Evolutionary conservation across 176 grass and related monocot genomes (phyloP), one percentile per base, ranked within the genome.

Genomic region (Alloteropsis semialata): DNA sequence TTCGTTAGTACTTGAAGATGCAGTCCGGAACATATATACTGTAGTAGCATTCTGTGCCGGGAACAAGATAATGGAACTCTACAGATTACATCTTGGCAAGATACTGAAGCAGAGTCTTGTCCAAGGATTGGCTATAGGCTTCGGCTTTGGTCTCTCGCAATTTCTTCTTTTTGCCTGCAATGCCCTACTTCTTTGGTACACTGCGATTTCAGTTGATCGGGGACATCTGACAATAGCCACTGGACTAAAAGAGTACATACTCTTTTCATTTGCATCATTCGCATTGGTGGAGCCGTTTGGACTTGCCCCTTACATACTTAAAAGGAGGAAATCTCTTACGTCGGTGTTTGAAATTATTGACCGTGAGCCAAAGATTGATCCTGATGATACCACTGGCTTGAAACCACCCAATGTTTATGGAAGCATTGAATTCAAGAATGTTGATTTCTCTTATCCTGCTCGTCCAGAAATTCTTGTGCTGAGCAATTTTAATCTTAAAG

Each of bases 291-390:
- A 99, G 77, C 97, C 97, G 21, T 99, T 99, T 81, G 97, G 97
- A 43, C 97, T 99, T 10, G 97, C 97, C 24, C 97, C 97, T 22
- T 99, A 99, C 82, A 99, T 99, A 85, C 93, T 96, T 79, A 99
- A 99, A 87, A 79, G 93, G 33, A 87, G 93, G 62, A 99, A 99
- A 77, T 93, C 91, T 77, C 93, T 99, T 48, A 88, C 60, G 32
- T 99, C 97, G 87, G 89, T 96, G 73, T 99, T 99, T 87, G 91
- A 99, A 87, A 99, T 99, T 78, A 96, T 99, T 83, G 97, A 99
- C 53, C 93, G 93, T 42, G 97, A 93, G 79, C 97, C 97, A 33
- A 93, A 87, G 75, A 99, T 99, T 13, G 91, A 99, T 87, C 93
- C 97, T 74, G 93, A 99, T 90, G 97, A 99, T 75, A 99, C 84